These are phyloP conservation scores for Penicillium soppii DNA, from an alignment of 495 filamentous ascomycete genomes.

Conservation along the genomic window DNA sequence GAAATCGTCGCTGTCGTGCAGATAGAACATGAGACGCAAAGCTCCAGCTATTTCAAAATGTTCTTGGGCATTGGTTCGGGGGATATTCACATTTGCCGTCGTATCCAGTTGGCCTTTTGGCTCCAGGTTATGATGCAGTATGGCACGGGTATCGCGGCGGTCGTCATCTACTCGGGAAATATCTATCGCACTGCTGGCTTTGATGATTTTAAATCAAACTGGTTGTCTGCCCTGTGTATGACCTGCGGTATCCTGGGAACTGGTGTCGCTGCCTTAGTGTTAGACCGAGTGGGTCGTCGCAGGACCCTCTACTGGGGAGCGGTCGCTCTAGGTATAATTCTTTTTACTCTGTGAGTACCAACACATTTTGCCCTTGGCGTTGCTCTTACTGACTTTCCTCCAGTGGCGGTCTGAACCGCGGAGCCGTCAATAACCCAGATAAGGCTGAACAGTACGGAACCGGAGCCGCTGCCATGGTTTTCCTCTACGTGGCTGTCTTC, in stretches of 20 bases:
- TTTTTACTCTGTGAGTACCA: no score
- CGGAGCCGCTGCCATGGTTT: constrained; percentile 36
- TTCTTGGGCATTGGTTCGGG: constrained; percentile 27
- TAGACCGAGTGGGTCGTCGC: constrained; percentile 58
- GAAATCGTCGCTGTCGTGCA: constrained; percentile 21
- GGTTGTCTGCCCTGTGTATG: constrained; percentile 54
- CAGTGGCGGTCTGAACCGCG: constrained; percentile 37
- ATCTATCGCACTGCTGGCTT: constrained; percentile 21
- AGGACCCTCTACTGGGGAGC: constrained; percentile 61
- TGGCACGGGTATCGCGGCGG: constrained; percentile 28
- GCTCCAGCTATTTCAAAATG: constrained; percentile 26
- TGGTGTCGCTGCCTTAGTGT: constrained; percentile 55
- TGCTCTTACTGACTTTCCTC: constrained; percentile 13
- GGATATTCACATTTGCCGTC: constrained; percentile 27
- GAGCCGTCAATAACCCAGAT: constrained; percentile 27
- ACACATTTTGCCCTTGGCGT: no score
- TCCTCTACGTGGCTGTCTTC: not conserved
- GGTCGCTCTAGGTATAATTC: constrained; percentile 16
- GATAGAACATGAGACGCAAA: constrained; percentile 15
- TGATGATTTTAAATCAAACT: constrained; percentile 20
- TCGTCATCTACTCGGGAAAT: constrained; percentile 21
- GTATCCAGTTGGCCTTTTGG: constrained; percentile 33
- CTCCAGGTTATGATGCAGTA: constrained; percentile 32
- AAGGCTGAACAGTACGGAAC: constrained; percentile 40
- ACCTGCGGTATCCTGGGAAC: constrained; percentile 50